Conservation (phyloP, 768 basidiomycete genomes). For the Tylopilus subfusipes region DNA sequence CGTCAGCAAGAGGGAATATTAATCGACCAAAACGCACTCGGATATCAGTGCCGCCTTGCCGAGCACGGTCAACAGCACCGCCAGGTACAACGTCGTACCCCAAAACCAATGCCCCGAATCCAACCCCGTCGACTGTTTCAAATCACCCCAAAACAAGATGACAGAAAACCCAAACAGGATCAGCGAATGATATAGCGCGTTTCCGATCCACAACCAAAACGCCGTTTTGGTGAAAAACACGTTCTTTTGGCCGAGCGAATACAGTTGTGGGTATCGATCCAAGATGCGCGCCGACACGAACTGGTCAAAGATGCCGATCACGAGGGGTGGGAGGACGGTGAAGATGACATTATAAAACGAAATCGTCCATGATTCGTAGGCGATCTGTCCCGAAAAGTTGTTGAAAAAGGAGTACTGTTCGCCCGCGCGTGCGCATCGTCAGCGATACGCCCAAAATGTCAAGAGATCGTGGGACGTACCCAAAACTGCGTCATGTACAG, state of each 20-base stretch:
- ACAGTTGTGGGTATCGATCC: slow-evolving; percentile 95
- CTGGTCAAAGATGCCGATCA: slow-evolving; percentile 97
- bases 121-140: slow-evolving; percentile 74
- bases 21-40: slow-evolving; percentile 58
- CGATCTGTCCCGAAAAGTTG: slow-evolving; percentile 98
- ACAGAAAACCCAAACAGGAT: slow-evolving; percentile 6
- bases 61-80: slow-evolving; percentile 89
- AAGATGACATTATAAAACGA: slow-evolving; percentile 96
- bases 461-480: slow-evolving; percentile 43
- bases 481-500: slow-evolving; percentile 99
- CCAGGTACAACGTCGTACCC: slow-evolving; percentile 95
- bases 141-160: slow-evolving; percentile 76
- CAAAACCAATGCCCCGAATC: slow-evolving; percentile 98
- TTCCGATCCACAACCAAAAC: slow-evolving; percentile 90
- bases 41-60: slow-evolving; percentile 94
- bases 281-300: slow-evolving; percentile 96
- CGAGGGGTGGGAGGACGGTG: slow-evolving; percentile 92
- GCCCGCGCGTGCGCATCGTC: background rate
- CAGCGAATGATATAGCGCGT: slow-evolving; percentile 73
- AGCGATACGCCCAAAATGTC: background rate
- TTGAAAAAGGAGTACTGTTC: slow-evolving; percentile 97
- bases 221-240: slow-evolving; percentile 87
- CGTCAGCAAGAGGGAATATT: background rate
- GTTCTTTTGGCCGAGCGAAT: slow-evolving; percentile 91
- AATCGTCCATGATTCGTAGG: slow-evolving; percentile 98